phyloP scores from a whole-genome alignment of 495 filamentous ascomycete species.

The Stereocaulon alpinum region DNA sequence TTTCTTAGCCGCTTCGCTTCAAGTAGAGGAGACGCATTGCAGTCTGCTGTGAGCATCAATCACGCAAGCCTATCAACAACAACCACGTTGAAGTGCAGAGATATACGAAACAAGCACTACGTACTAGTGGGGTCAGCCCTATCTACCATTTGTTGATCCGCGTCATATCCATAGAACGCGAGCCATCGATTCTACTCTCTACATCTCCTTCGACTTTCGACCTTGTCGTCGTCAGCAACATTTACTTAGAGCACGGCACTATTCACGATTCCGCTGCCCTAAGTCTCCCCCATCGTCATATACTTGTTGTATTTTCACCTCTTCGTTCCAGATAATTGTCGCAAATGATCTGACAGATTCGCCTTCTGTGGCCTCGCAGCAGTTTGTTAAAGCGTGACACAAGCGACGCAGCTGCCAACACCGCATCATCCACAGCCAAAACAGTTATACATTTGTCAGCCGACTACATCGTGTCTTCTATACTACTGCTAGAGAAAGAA shows the following conservation, averaged over 20 bases:
- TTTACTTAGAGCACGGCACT: neutral
- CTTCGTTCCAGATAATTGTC: neutral
- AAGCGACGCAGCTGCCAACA: conserved; percentile 5
- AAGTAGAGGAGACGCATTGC: neutral
- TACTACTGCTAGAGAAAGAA: neutral
- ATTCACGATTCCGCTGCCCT: neutral
- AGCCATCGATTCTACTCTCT: neutral
- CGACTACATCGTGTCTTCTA: neutral
- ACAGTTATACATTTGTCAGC: neutral
- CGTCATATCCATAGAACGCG: conserved; percentile 1
- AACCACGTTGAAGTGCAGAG: conserved; percentile 7
- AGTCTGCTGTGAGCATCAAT: neutral
- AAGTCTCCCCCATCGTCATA: neutral
- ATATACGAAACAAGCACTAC: neutral
- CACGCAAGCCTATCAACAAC: conserved; percentile 6
- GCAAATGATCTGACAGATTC: neutral
- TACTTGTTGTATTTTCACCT: neutral
- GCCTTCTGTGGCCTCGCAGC: conserved; percentile 2
- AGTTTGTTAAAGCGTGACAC: conserved; percentile 1
- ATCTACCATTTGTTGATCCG: conserved; percentile 1
- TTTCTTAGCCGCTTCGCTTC: conserved; percentile 2
- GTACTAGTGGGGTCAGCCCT: neutral
- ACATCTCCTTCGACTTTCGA: neutral
- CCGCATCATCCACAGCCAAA: neutral
- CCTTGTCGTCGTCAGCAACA: neutral